Base-by-base conservation (phyloP, 1,139 yeast species). In the Scheffersomyces segobiensis region DNA sequence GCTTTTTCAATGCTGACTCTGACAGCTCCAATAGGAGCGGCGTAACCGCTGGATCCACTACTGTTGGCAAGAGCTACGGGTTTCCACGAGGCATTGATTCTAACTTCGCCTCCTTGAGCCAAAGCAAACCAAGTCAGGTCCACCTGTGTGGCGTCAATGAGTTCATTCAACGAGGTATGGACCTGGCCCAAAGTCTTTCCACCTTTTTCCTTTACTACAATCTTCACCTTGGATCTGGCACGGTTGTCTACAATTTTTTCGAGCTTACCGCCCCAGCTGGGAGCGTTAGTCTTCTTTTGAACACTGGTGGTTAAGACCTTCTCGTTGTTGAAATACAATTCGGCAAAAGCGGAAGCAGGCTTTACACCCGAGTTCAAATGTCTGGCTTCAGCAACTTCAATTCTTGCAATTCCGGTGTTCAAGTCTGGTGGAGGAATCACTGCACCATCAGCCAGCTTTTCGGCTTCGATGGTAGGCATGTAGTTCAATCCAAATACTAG, bases 1-100 rank as follows among this genome's bases (percentile, higher is more conserved):
- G 96, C 98, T 62, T 82, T 83, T 65, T 85, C 85, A 61, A 95
- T 73, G 64, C 87, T 84, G 57, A 95, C 81, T 69, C 98, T 87
- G 17, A 93, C 81, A 49, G 89, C 96, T 69, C 99, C 99, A 70
- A 93, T 88, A 56, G 99, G 99, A 60, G 93, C 93, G 39, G 92
- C 86, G 76, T 92, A 93, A 54, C 93, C 93, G 65, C 89, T 87
- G 24, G 90, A 77, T 64, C 92, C 93, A 56, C 86, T 78, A 17
- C 87, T 85, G 52, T 84, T 81, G 61, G 82, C 84, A 67, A 93
- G 77, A 48, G 84, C 87, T 52, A 93, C 97, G 3, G 98, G 96
- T 72, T 89, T 92, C 97, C 97, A 95, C 57, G 80, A 76, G 46
- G 96, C 86, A 19, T 82, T 75, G 56, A 95, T 71, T 63, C 87